Percentiles rank a stretch among this genome's conserved stretches.
Evolutionary conservation across 2,329 filamentous ascomycete genomes (phyloP).

Genomic region (Hypoxylon sp.): DNA sequence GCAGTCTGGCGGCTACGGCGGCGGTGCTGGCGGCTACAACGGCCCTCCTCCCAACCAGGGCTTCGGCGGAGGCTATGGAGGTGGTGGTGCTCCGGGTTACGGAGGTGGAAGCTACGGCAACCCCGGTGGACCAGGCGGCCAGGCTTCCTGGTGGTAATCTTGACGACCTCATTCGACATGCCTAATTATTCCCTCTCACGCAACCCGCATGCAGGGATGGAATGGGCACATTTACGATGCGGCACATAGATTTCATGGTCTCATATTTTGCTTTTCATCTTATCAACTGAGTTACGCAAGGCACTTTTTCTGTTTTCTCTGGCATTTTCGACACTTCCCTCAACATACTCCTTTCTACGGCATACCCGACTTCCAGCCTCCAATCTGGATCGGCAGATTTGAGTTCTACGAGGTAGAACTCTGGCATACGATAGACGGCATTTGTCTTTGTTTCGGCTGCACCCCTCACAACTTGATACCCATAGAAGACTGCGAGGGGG

Average conservation of each 20-base stretch:
- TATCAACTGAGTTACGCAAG: conserved; percentile 40
- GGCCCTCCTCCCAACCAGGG: conserved; percentile 48
- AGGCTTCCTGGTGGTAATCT: conserved; percentile 78
- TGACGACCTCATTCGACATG: conserved; percentile 38
- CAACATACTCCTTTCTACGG: conserved; percentile 54
- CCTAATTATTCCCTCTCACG: conserved; percentile 41
- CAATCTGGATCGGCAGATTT: conserved; percentile 55
- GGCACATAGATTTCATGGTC: conserved; percentile 46
- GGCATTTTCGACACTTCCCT: conserved; percentile 46
- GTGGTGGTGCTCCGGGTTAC: conserved; percentile 61
- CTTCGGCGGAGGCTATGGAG: conserved; percentile 56
- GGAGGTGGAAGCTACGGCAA: conserved; percentile 76
- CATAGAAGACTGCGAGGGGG: conserved; percentile 55
- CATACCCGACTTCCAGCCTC: conserved; percentile 53
- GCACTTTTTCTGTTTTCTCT: conserved; percentile 49
- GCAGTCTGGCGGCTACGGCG: conserved; percentile 61
- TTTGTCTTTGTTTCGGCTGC: conserved; percentile 57
- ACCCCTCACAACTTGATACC: conserved; percentile 56
- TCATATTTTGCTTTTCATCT: conserved; percentile 42
- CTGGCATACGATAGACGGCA: conserved; percentile 57
- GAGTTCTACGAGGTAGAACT: conserved; percentile 54
- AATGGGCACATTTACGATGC: conserved; percentile 47
- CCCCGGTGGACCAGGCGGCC: conserved; percentile 73
- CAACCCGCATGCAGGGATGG: conserved; percentile 38
- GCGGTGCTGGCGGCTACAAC: conserved; percentile 61